A percentile compares a stretch with the other conserved stretches of the same genome.
Evolutionary conservation across 1,284 basidiomycete species (phyloP).

Genomic region (Trametes hirsuta): DNA sequence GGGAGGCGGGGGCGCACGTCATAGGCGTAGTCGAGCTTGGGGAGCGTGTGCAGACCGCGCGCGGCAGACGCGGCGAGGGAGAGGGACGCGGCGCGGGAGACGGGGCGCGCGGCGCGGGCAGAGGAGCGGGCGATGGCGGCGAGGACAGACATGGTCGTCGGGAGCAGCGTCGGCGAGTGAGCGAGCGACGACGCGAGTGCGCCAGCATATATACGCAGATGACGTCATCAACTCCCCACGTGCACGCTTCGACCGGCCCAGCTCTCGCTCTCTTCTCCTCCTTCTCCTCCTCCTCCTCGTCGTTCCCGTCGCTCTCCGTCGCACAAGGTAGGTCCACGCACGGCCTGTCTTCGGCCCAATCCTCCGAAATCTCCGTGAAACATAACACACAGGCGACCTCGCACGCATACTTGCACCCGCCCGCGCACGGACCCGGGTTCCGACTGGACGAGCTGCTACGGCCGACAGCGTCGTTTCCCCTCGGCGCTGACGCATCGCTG

Average conservation of each 20-base stretch:
- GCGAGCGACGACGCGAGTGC: background rate
- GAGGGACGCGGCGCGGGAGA: conserved; percentile 18
- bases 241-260: background rate
- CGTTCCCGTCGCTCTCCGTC: background rate
- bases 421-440: no score
- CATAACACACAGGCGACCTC: no score
- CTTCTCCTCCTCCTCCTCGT: background rate
- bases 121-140: conserved; percentile 24
- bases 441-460: no score
- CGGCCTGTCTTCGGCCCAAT: no score
- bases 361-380: no score
- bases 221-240: conserved; percentile 3
- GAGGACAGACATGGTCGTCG: conserved; percentile 27
- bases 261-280: background rate
- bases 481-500: no score
- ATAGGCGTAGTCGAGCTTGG: conserved; percentile 85
- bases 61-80: conserved; percentile 20
- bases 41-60: conserved; percentile 59
- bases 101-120: conserved; percentile 15
- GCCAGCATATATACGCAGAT: conserved; percentile 1
- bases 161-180: background rate
- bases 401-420: no score
- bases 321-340: no score
- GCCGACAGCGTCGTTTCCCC: no score
- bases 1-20: conserved; percentile 43